These are phyloP conservation scores for Petunia axillaris DNA, from an alignment of 257 asterid species.

Conservation along the genomic window DNA sequence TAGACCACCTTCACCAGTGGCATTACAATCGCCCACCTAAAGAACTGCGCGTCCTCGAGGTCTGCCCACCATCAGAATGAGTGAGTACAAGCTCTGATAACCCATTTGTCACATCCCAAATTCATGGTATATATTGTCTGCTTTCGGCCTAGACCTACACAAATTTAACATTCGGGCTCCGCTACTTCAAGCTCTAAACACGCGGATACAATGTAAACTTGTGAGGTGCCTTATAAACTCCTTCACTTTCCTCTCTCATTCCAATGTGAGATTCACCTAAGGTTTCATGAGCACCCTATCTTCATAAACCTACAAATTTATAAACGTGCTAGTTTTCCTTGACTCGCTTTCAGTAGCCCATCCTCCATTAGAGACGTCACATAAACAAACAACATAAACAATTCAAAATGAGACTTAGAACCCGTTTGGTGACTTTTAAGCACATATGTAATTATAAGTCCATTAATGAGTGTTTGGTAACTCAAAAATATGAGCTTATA, in stretches of 20 bases:
- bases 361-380: not conserved
- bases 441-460: too few species aligned
- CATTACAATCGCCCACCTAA: too few species aligned
- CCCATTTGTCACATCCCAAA: not conserved
- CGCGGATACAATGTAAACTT: not conserved
- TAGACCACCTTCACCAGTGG: too few species aligned
- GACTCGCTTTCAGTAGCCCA: not conserved
- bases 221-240: not conserved
- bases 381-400: too few species aligned
- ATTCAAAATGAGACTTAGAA: too few species aligned
- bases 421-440: too few species aligned
- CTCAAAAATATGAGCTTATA: too few species aligned
- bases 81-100: too few species aligned
- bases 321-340: fast-evolving
- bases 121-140: not conserved
- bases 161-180: not conserved
- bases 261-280: not conserved
- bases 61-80: too few species aligned
- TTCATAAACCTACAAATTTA: not conserved
- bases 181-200: not conserved
- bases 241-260: too few species aligned
- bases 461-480: too few species aligned
- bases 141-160: not conserved
- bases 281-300: not conserved
- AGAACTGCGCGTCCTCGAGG: too few species aligned